These are phyloP conservation scores for Choiromyces venosus DNA, from an alignment of 495 filamentous ascomycete species.

Conservation along the genomic window DNA sequence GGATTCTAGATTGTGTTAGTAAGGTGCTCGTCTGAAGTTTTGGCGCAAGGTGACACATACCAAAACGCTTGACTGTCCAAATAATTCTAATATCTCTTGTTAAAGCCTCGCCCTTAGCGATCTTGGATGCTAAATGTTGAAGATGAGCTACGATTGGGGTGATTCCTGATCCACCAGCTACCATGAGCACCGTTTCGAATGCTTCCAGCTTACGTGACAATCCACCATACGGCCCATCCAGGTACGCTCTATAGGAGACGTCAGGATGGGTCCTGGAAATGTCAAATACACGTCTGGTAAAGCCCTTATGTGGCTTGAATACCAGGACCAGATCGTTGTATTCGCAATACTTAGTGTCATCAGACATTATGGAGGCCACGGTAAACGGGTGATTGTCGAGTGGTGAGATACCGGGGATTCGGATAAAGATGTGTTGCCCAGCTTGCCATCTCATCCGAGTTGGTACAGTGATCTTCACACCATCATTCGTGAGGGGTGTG, in stretches of 20 bases:
- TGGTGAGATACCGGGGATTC: conserved; percentile 83
- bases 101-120: conserved; percentile 86
- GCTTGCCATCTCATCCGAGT: conserved; percentile 90
- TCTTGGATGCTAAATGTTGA: conserved; percentile 85
- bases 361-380: conserved; percentile 79
- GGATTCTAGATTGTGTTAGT: conserved; percentile 57
- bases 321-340: conserved; percentile 85
- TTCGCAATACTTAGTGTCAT: conserved; percentile 52
- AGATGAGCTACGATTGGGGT: conserved; percentile 88
- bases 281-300: conserved; percentile 72
- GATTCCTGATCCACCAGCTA: conserved; percentile 91
- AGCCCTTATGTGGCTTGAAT: conserved; percentile 84
- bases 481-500: conserved; percentile 81
- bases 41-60: conserved; percentile 8
- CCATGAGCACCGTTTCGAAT: conserved; percentile 86
- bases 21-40: conserved; percentile 1
- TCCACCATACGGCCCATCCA: conserved; percentile 92
- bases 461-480: conserved; percentile 86
- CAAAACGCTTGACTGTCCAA: conserved; percentile 73
- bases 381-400: conserved; percentile 96
- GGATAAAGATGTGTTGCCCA: conserved; percentile 89
- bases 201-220: conserved; percentile 86
- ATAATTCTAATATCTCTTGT: conserved; percentile 84
- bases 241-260: conserved; percentile 79
- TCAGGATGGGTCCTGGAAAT: conserved; percentile 76